Percentiles rank a stretch among this genome's conserved stretches.
Evolutionary conservation across 257 asterid genomes (phyloP).

Genomic region (Gynochthodes officinalis): DNA sequence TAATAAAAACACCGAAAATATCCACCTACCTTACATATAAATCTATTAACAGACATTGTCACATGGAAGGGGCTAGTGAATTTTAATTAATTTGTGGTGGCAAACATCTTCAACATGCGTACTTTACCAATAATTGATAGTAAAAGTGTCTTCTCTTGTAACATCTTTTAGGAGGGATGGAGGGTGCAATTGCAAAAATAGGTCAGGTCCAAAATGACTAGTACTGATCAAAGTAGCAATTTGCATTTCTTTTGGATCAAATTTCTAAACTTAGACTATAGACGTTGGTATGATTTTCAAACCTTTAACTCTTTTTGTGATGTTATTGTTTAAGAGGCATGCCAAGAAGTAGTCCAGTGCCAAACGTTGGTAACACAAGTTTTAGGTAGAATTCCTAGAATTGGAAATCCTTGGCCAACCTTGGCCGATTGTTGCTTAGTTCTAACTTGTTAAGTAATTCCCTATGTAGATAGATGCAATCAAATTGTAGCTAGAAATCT

Average conservation of each 20-base stretch:
- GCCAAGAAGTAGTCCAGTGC: neutral
- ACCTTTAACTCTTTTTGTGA: neutral
- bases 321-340: neutral
- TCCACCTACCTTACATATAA: too few species aligned
- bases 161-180: too few species aligned
- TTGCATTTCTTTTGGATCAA: neutral
- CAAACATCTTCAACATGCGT: too few species aligned
- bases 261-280: neutral
- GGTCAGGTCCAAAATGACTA: neutral
- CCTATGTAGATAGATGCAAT: neutral
- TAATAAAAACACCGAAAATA: too few species aligned
- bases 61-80: too few species aligned
- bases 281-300: neutral
- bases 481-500: too few species aligned
- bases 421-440: neutral
- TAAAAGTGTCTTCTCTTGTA: too few species aligned
- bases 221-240: neutral
- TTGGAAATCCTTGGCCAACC: neutral
- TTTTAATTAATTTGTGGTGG: too few species aligned
- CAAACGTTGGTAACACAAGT: neutral
- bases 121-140: too few species aligned
- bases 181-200: neutral
- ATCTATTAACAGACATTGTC: too few species aligned
- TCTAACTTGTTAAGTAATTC: neutral
- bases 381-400: neutral